Evolutionary conservation across 2,329 filamentous ascomycete genomes (phyloP).

Genomic region (Sordariomycetes sp.): DNA sequence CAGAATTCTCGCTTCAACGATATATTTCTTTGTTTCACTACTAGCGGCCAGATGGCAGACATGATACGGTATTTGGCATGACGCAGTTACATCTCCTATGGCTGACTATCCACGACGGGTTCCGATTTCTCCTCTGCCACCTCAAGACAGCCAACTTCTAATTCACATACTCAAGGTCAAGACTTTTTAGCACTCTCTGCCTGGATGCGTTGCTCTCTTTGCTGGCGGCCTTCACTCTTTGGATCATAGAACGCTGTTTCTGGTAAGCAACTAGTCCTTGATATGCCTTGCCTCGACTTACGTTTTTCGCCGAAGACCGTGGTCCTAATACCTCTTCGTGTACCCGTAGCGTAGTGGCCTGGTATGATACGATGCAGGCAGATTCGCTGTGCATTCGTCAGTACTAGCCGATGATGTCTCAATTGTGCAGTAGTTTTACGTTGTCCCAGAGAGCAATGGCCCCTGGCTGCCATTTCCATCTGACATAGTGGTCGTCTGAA

Average conservation of each 20-base stretch:
- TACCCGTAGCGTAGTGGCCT: slow-evolving; percentile 2
- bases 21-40: too few species aligned
- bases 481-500: slow-evolving; percentile 37
- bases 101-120: too few species aligned
- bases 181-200: too few species aligned
- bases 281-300: slow-evolving; percentile 1
- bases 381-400: neutral
- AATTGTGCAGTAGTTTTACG: slow-evolving; percentile 16
- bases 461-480: slow-evolving; percentile 40
- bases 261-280: neutral
- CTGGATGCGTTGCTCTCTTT: too few species aligned
- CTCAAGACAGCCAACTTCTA: too few species aligned
- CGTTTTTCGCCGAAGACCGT: slow-evolving; percentile 5
- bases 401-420: neutral
- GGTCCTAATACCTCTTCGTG: slow-evolving; percentile 1
- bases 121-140: too few species aligned
- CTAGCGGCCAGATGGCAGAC: too few species aligned
- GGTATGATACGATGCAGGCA: slow-evolving; percentile 3
- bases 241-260: slow-evolving; percentile 4
- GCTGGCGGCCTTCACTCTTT: slow-evolving; percentile 3
- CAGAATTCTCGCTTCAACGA: too few species aligned
- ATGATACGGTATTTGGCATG: too few species aligned
- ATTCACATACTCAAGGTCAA: too few species aligned
- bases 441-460: slow-evolving; percentile 44
- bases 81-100: too few species aligned